phyloP scores from a whole-genome alignment of 1,284 basidiomycete genomes.

The Ustilago bromivora region DNA sequence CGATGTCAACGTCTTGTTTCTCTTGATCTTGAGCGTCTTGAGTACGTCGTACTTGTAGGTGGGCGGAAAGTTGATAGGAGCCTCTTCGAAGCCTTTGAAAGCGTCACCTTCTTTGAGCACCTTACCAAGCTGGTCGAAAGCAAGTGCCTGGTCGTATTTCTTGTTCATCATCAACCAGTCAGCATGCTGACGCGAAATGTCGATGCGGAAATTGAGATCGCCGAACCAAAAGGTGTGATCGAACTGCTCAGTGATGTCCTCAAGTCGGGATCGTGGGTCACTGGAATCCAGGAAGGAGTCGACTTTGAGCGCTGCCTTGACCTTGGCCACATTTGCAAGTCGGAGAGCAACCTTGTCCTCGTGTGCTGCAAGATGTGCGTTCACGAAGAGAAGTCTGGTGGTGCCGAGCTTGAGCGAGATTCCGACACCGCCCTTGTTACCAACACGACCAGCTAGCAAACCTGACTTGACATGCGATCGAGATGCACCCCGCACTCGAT shows the following conservation, averaged over 20 bases:
- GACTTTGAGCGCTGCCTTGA: slow-evolving; percentile 73
- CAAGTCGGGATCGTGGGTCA: slow-evolving; percentile 72
- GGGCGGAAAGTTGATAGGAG: slow-evolving; percentile 61
- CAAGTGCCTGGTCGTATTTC: slow-evolving; percentile 71
- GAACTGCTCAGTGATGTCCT: slow-evolving; percentile 83
- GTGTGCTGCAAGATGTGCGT: slow-evolving; percentile 81
- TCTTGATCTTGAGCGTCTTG: slow-evolving; percentile 70
- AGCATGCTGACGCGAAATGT: slow-evolving; percentile 73
- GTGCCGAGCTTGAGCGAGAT: slow-evolving; percentile 81
- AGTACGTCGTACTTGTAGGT: slow-evolving; percentile 86
- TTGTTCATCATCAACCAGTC: slow-evolving; percentile 74
- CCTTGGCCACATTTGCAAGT: slow-evolving; percentile 71
- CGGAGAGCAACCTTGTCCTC: slow-evolving; percentile 66
- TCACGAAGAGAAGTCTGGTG: slow-evolving; percentile 83
- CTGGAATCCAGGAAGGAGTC: slow-evolving; percentile 75
- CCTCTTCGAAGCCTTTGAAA: slow-evolving; percentile 76
- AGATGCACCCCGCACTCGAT: slow-evolving; percentile 70
- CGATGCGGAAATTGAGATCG: slow-evolving; percentile 71
- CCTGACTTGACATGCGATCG: slow-evolving; percentile 81
- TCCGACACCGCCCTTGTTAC: slow-evolving; percentile 82
- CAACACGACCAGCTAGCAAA: slow-evolving; percentile 85
- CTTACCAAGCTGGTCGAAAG: slow-evolving; percentile 81
- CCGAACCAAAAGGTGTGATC: slow-evolving; percentile 79
- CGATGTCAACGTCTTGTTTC: slow-evolving; percentile 35
- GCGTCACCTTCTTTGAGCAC: slow-evolving; percentile 76